These are phyloP conservation scores for Apophysomyces elegans DNA, from an alignment of 371 early-diverging fungal species.

Conservation along the genomic window DNA sequence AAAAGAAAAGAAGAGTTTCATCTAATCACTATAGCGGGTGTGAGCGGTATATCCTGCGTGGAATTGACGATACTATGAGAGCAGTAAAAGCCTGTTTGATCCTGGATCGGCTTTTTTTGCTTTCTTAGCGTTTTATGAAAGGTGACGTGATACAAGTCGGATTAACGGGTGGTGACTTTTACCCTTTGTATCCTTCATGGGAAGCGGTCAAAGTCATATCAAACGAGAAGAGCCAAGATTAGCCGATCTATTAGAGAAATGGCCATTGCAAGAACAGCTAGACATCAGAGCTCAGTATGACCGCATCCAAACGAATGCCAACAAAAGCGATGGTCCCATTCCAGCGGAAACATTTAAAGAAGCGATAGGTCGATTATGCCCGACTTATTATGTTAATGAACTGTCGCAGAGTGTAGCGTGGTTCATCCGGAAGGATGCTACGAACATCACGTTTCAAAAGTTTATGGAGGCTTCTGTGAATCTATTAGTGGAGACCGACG, in stretches of 20 bases:
- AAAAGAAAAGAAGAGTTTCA: too few species aligned
- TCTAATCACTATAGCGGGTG: too few species aligned
- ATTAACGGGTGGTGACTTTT: background rate
- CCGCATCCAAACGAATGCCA: background rate
- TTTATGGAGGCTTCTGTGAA: conserved; percentile 12
- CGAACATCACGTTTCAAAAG: background rate
- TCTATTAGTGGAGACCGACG: background rate
- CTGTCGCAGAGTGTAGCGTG: background rate
- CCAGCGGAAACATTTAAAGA: background rate
- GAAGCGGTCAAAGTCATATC: conserved; percentile 22
- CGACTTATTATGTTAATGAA: background rate
- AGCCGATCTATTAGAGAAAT: conserved; percentile 11
- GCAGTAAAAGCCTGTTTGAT: too few species aligned
- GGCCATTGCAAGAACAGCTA: conserved; percentile 19
- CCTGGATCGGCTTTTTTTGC: too few species aligned
- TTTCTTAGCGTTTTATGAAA: too few species aligned
- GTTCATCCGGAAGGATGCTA: conserved; percentile 13
- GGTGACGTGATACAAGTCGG: too few species aligned
- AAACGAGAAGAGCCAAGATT: background rate
- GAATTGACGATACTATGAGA: too few species aligned
- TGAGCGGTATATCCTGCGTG: too few species aligned
- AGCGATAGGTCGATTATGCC: background rate
- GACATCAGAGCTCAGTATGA: conserved; percentile 17
- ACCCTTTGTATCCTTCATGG: conserved; percentile 16
- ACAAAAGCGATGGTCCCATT: conserved; percentile 6